Percentiles rank a stretch among this genome's conserved stretches.
Conservation (phyloP, 495 filamentous ascomycete species). For the Tirmania nivea region DNA sequence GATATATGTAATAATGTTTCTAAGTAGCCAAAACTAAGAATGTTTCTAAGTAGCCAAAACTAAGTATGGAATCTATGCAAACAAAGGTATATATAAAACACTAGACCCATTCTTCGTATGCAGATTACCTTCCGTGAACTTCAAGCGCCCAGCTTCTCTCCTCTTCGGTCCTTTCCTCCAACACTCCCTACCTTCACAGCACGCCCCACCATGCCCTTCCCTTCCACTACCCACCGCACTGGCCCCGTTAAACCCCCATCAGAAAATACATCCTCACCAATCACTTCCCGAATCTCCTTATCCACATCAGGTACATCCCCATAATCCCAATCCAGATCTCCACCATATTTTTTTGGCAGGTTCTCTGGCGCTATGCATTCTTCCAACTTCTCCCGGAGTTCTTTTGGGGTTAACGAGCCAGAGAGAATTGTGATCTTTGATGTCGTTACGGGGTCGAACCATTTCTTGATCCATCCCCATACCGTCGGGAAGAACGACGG, state of each 20-base stretch:
- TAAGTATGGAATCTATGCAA: too few species aligned
- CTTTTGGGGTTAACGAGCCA: constrained; percentile 22
- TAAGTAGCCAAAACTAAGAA: too few species aligned
- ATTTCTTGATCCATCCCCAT: constrained; percentile 87
- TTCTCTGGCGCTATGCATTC: constrained; percentile 59
- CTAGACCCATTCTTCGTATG: too few species aligned
- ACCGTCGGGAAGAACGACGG: constrained; percentile 83
- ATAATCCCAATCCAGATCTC: constrained; percentile 58
- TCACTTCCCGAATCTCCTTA: constrained; percentile 30
- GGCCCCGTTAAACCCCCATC: neutral
- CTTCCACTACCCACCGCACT: neutral
- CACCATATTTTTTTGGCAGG: constrained; percentile 69
- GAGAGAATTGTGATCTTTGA: constrained; percentile 79
- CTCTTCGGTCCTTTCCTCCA: neutral
- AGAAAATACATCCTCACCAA: neutral
- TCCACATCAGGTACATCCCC: constrained; percentile 51
- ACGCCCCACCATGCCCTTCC: constrained; percentile 6
- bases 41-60: too few species aligned
- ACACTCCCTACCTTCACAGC: neutral
- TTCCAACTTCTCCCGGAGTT: constrained; percentile 51
- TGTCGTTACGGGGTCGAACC: constrained; percentile 84
- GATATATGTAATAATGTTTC: too few species aligned
- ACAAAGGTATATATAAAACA: too few species aligned
- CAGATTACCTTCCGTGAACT: too few species aligned
- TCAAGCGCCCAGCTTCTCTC: too few species aligned